Base-by-base conservation (phyloP, 1,284 basidiomycete genomes). In the Leccinum holopus region DNA sequence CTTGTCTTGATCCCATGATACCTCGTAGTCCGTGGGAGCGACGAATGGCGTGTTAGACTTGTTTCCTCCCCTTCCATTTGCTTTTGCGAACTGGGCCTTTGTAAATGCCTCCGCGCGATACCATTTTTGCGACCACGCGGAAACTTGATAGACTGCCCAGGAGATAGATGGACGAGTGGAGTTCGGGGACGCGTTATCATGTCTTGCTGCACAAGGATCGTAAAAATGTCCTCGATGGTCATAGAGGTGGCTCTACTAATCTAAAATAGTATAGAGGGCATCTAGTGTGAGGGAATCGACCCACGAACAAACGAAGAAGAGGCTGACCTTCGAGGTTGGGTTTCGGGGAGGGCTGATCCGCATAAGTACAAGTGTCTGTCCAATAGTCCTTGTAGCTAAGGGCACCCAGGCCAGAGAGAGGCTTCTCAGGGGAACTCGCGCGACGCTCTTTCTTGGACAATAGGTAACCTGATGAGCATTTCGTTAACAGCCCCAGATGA, bases 361-460 rank as follows among this genome's bases (percentile, higher is more conserved):
- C 84, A 95, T 95, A 59, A 99, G 77, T n/a, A 94, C 83, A 57
- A 97, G 79, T 11, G 89, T 94, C 97, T 11, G 89, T 94, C 97
- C 97, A 99, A 74, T 99, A 99, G 68, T 91, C 95, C 76, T 85
- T 90, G 78, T 99, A 99, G 35, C 95, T 92, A 58, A 98, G 81
- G 11, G 92, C 89, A 35, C 96, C 96, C 21, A 98, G 84, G 32
- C 87, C 90, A 30, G 94, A 97, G 12, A 98, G 84, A 6, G 96
- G 96, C 70, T 95, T 94, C 75, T 98, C 96, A 0, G 95, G 96
- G 10, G 94, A 94, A 10, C 96, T 94, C 8, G 87, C 77, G 59
- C 93, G 82, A 28, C 87, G 87, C 75, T 99, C 97, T 73, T 97
- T 98, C 81, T 94, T 97, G 2, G 96, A 98, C 68, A 99, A 78